Evolutionary conservation across 257 asterid genomes (phyloP), one percentile per base, ranked within the genome.

Genomic region (Plantago major): DNA sequence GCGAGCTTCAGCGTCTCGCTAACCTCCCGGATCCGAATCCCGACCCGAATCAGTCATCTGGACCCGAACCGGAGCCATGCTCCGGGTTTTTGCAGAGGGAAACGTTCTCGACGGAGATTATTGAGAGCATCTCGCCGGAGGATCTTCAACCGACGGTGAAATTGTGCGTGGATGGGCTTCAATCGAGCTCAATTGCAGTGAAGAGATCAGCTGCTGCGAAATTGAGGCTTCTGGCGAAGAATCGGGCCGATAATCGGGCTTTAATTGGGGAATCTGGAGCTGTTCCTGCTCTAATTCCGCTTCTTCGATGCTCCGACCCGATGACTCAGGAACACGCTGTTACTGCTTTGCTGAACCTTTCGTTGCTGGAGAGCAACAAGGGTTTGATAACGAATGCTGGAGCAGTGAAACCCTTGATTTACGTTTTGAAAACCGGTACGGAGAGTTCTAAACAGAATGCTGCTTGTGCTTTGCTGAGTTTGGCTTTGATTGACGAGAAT

Each of bases 231-330:
- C 43, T 90, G 63, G 97, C 97, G 0, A 90, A 90, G 54, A 82
- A 90, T 55, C 81, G 97, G 53, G 81, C 98, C 5, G 98, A 90
- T 33, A 88, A 90, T 63, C 91, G 98, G 52, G 96, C 84, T 7
- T 76, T 90, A 55, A 90, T 90, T 1, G 96, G 98, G 0, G 96
- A 88, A 48, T 86, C 93, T 5, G 98, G 98, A 38, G 98, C 98
- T 0, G 77, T 92, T 2, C 82, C 95, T 1, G 88, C 93, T 13
- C 72, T 92, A 26, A 64, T 84, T 16, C 93, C 98, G 33, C 89
- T 92, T 46, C 88, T 92, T 14, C 77, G 85, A 33, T 86, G 92
- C 73, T 71, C 90, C 0, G 98, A 92, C 46, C 87, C 97, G 8
- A 53, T 76, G 70, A 80, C 97, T 1, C 98, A 92, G 56, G 98